Evolutionary conservation across 1,139 yeast species (phyloP).

Genomic region (Arxiozyma bovina): DNA sequence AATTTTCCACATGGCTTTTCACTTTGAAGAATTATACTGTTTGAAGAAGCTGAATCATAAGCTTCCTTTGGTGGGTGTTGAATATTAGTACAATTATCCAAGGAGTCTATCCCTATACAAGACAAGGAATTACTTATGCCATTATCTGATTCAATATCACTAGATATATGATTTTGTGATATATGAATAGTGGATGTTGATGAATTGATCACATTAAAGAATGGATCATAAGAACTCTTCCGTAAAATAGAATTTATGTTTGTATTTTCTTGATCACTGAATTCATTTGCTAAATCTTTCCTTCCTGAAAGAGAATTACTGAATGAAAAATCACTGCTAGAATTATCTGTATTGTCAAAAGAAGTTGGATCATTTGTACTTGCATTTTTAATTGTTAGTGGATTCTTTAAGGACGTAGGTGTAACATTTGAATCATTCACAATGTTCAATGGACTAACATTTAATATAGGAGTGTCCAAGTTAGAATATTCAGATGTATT

Average conservation of each 20-base stretch:
- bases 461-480: slow-evolving; percentile 10
- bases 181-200: neutral
- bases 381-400: slow-evolving; percentile 1
- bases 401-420: neutral
- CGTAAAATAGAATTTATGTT: neutral
- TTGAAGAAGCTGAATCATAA: neutral
- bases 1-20: slow-evolving; percentile 17
- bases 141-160: neutral
- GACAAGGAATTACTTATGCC: neutral
- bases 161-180: neutral
- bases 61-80: neutral
- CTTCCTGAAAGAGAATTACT: slow-evolving; percentile 11
- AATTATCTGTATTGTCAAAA: neutral
- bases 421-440: neutral
- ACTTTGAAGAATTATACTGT: neutral
- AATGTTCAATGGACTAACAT: slow-evolving; percentile 14
- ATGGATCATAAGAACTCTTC: neutral
- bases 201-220: neutral
- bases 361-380: neutral
- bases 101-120: neutral
- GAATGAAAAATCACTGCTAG: slow-evolving; percentile 20
- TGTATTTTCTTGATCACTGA: neutral
- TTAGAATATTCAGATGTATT: neutral
- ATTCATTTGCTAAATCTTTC: neutral
- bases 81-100: neutral